A percentile compares a stretch with the other conserved stretches of the same genome.
Evolutionary conservation across 192 early-diverging fungal genomes (phyloP).

Genomic region (Lobosporangium transversale): DNA sequence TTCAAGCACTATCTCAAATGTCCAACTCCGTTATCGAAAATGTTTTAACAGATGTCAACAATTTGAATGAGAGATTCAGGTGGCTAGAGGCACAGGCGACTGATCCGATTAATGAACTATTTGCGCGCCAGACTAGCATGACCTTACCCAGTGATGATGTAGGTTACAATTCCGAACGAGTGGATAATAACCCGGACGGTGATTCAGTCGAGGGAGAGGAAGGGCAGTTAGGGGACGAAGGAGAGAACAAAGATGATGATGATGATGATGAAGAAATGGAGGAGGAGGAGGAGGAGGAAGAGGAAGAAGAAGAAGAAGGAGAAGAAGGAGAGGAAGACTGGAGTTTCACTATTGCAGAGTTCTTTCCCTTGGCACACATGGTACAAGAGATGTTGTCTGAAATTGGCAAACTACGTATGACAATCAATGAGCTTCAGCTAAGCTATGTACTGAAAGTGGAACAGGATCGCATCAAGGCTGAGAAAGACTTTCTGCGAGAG

Average conservation of each 20-base stretch:
- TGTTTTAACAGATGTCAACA: constrained; percentile 59
- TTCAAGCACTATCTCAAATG: constrained; percentile 61
- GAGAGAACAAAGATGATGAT: too few species aligned
- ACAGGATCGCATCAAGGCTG: constrained; percentile 58
- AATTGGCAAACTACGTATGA: constrained; percentile 61
- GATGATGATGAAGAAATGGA: not conserved
- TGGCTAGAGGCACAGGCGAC: constrained; percentile 54
- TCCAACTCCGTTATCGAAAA: constrained; percentile 67
- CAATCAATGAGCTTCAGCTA: constrained; percentile 68
- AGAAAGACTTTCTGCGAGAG: constrained; percentile 58
- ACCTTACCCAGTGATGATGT: not conserved
- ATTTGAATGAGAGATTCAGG: constrained; percentile 55
- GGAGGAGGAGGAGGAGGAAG: not conserved
- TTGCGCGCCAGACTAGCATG: not conserved
- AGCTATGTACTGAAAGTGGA: constrained; percentile 68
- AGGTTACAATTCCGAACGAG: not conserved
- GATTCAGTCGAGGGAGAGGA: not conserved
- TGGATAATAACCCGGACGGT: not conserved
- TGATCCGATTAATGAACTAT: constrained; percentile 34
- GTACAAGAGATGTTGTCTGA: constrained; percentile 61
- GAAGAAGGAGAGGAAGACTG: constrained; percentile 17
- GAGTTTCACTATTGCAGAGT: constrained; percentile 57
- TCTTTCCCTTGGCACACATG: constrained; percentile 57
- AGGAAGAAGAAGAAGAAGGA: not conserved
- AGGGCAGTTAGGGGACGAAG: not conserved